These are phyloP conservation scores for Escovopsis sp. DNA, from an alignment of 2,329 filamentous ascomycete genomes.

Conservation along the genomic window DNA sequence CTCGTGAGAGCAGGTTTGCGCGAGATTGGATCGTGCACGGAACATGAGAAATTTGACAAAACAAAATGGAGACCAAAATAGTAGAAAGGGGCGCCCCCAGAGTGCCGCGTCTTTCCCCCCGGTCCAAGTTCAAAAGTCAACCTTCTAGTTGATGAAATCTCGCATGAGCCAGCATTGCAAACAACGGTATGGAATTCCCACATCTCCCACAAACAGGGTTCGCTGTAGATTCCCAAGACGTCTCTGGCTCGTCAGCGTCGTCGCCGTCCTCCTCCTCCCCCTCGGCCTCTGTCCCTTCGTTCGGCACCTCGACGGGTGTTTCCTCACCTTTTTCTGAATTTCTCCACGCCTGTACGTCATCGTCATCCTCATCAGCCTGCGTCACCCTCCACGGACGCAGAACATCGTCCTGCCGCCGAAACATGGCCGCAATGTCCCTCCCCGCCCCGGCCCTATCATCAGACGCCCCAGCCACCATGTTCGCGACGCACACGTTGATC, in stretches of 20 bases:
- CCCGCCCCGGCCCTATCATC: conserved; percentile 41
- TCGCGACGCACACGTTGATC: conserved; percentile 75
- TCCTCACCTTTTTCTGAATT: too few relatives aligned
- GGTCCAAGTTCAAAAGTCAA: conserved; percentile 3
- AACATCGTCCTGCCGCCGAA: conserved; percentile 55
- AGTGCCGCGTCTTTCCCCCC: too few relatives aligned
- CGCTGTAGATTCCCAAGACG: conserved; percentile 18
- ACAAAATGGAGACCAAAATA: too few relatives aligned
- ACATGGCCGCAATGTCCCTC: conserved; percentile 71
- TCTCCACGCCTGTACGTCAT: too few relatives aligned
- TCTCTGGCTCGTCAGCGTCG: conserved; percentile 9
- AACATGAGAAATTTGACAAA: too few relatives aligned
- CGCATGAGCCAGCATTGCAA: conserved; percentile 42
- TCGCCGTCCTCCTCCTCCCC: conserved; percentile 14
- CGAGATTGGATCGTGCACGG: too few relatives aligned
- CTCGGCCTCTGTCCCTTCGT: conserved; percentile 6
- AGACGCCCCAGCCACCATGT: conserved; percentile 52
- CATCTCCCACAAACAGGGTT: conserved; percentile 30
- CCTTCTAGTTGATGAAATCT: conserved; percentile 22
- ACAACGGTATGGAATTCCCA: conserved; percentile 37
- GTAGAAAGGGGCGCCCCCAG: too few relatives aligned
- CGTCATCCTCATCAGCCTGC: neutral
- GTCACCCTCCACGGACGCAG: conserved; percentile 49
- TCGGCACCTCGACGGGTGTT: conserved; percentile 14
- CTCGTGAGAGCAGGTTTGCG: too few relatives aligned